Evolutionary conservation across 805 yeast species (phyloP).

Genomic region (Vanderwaltozyma polyspora): DNA sequence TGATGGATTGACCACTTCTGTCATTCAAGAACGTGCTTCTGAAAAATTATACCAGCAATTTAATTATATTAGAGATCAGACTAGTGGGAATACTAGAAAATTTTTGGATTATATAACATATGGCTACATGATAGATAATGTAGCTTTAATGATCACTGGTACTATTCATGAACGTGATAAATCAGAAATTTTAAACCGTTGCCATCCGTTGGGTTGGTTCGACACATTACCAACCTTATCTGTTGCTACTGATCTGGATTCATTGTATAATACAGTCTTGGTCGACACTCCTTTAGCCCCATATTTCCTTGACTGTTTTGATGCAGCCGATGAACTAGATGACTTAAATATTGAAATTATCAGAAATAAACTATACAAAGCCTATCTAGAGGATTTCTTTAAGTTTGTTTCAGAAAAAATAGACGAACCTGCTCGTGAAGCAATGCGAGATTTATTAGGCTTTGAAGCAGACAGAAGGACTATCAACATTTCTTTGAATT

Average conservation of each 20-base stretch:
- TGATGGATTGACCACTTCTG: conserved; percentile 65
- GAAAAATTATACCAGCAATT: conserved; percentile 72
- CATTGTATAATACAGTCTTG: conserved; percentile 83
- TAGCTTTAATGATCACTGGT: conserved; percentile 90
- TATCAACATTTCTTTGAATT: conserved; percentile 82
- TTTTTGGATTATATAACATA: conserved; percentile 89
- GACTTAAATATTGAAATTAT: conserved; percentile 93
- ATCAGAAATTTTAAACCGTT: conserved; percentile 74
- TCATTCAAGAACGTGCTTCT: conserved; percentile 72
- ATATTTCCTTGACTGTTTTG: conserved; percentile 82
- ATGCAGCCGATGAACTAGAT: conserved; percentile 75
- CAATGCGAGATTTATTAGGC: conserved; percentile 64
- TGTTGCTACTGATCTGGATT: conserved; percentile 89
- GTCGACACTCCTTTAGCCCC: conserved; percentile 97
- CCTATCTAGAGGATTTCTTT: conserved; percentile 81
- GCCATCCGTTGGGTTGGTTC: conserved; percentile 98
- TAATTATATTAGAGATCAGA: conserved; percentile 72
- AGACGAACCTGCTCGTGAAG: conserved; percentile 66
- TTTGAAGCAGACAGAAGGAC: conserved; percentile 95
- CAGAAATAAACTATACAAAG: conserved; percentile 83
- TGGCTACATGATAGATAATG: conserved; percentile 98
- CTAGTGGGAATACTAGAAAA: conserved; percentile 66
- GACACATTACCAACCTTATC: conserved; percentile 92
- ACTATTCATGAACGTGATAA: conserved; percentile 92
- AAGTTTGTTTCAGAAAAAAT: conserved; percentile 51